phyloP scores from a whole-genome alignment of 805 yeast species.

The Ogataea corticis region DNA sequence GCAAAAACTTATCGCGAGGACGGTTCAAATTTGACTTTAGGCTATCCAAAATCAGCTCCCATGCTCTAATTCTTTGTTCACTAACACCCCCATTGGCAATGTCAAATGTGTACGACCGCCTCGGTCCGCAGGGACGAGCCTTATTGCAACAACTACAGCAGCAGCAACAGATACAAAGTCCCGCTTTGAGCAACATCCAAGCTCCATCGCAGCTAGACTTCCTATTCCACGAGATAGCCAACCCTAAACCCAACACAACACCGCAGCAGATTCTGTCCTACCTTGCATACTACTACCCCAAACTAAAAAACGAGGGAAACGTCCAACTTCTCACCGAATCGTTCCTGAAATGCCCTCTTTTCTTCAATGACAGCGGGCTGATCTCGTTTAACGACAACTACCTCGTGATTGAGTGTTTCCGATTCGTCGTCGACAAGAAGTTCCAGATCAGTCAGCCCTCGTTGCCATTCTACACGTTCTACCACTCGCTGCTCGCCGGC shows the following conservation, averaged over 20 bases:
- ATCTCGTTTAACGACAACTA: constrained; percentile 36
- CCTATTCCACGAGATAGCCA: constrained; percentile 43
- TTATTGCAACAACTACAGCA: constrained; percentile 16
- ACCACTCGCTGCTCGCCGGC: constrained; percentile 38
- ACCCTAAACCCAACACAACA: constrained; percentile 36
- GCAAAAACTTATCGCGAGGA: constrained; percentile 6
- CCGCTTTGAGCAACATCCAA: neutral
- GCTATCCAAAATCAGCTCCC: neutral
- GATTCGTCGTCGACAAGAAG: constrained; percentile 46
- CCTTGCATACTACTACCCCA: constrained; percentile 52
- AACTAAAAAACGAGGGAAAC: constrained; percentile 47
- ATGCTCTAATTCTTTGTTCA: neutral
- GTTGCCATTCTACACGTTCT: constrained; percentile 44
- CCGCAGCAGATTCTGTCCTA: constrained; percentile 41
- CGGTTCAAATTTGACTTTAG: neutral
- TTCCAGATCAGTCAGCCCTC: constrained; percentile 50
- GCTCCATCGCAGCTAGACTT: constrained; percentile 47
- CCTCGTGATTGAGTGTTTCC: constrained; percentile 49
- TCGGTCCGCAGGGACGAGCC: constrained; percentile 30
- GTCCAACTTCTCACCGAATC: constrained; percentile 44
- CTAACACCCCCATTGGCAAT: neutral
- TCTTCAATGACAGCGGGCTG: constrained; percentile 23
- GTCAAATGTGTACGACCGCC: constrained; percentile 11
- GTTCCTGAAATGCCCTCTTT: constrained; percentile 45
- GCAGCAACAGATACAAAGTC: neutral